phyloP scores from a whole-genome alignment of 305 asterid species.

The Fraxinus dipetala region DNA sequence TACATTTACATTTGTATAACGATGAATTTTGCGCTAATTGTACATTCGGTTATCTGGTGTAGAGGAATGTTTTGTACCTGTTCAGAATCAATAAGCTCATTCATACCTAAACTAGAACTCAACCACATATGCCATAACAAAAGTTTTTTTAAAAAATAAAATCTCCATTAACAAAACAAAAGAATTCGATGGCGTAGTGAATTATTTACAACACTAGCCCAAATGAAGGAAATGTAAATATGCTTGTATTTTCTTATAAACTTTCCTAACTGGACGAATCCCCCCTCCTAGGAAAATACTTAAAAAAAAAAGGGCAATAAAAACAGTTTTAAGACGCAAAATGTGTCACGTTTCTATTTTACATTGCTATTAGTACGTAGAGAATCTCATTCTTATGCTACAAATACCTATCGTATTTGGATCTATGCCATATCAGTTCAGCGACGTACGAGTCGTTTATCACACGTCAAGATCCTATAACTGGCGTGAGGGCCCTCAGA shows the following conservation, averaged over 20 bases:
- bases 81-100: background rate
- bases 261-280: background rate
- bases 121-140: background rate
- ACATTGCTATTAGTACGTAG: background rate
- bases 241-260: background rate
- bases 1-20: background rate
- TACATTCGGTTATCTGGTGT: background rate
- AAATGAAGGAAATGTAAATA: background rate
- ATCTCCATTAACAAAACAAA: background rate
- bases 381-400: background rate
- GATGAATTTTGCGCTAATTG: background rate
- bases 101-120: background rate
- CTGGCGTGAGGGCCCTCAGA: constrained; percentile 84
- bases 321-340: background rate
- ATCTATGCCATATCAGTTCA: background rate
- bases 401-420: background rate
- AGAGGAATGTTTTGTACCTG: background rate
- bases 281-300: background rate
- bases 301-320: background rate
- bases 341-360: background rate
- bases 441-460: constrained; percentile 41
- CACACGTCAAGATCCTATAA: constrained; percentile 58
- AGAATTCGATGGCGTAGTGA: background rate
- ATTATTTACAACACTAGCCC: background rate
- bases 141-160: background rate